phyloP scores from a whole-genome alignment of 495 filamentous ascomycete species.

The Penicillium bialowiezense region DNA sequence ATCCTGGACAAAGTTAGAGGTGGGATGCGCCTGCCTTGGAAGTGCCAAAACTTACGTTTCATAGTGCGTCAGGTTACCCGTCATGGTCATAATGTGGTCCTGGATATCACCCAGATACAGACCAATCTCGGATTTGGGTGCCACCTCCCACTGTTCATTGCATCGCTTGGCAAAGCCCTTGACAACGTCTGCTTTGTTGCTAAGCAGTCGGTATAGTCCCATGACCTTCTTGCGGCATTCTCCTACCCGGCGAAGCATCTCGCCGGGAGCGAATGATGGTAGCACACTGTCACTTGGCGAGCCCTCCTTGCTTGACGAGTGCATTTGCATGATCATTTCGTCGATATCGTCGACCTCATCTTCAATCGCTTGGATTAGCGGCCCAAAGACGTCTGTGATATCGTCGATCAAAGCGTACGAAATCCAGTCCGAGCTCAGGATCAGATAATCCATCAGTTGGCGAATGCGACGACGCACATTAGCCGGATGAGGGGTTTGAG shows the following conservation, averaged over 20 bases:
- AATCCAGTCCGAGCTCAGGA: slow-evolving; percentile 94
- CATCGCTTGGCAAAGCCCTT: slow-evolving; percentile 99
- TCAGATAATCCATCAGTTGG: slow-evolving; percentile 90
- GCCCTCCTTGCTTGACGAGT: slow-evolving; percentile 53
- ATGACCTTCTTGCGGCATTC: slow-evolving; percentile 97
- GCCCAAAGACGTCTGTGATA: slow-evolving; percentile 92
- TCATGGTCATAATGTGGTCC: slow-evolving; percentile 99
- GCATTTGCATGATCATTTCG: slow-evolving; percentile 72
- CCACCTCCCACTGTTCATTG: slow-evolving; percentile 97
- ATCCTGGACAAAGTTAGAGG: slow-evolving; percentile 54
- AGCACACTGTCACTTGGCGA: slow-evolving; percentile 24
- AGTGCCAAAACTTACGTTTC: slow-evolving; percentile 67
- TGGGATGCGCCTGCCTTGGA: too few species aligned
- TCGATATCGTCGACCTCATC: slow-evolving; percentile 89
- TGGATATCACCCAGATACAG: slow-evolving; percentile 96
- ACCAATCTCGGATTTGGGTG: slow-evolving; percentile 91
- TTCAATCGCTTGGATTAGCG: slow-evolving; percentile 84
- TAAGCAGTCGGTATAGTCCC: slow-evolving; percentile 85
- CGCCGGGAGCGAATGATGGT: slow-evolving; percentile 57
- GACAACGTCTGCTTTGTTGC: slow-evolving; percentile 98
- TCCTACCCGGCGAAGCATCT: slow-evolving; percentile 87
- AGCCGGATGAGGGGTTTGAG: slow-evolving; percentile 86
- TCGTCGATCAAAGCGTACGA: slow-evolving; percentile 97
- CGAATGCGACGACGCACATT: slow-evolving; percentile 92
- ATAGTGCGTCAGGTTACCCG: slow-evolving; percentile 88